Percentiles rank a stretch among this genome's conserved stretches.
Evolutionary conservation across 2,329 filamentous ascomycete species (phyloP).

Genomic region (Claviceps cyperi): DNA sequence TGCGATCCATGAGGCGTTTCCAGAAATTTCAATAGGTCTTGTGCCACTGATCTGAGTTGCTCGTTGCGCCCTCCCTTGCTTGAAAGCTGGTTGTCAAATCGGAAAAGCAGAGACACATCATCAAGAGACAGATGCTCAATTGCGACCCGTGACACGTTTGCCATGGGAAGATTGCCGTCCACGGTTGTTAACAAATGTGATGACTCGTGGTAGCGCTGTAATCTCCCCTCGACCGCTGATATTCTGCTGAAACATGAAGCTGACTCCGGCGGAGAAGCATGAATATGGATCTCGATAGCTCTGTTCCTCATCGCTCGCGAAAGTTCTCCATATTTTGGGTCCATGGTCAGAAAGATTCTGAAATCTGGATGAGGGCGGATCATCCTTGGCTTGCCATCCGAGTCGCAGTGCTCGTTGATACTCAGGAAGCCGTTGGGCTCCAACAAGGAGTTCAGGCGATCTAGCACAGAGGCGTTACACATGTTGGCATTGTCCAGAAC

Average conservation of each 20-base stretch:
- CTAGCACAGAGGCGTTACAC: conserved; percentile 86
- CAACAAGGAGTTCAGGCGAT: conserved; percentile 84
- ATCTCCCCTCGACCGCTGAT: conserved; percentile 31
- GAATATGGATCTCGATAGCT: conserved; percentile 76
- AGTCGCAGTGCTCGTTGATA: conserved; percentile 83
- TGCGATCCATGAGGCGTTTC: conserved; percentile 18
- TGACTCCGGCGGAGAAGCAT: conserved; percentile 24
- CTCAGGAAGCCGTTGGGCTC: conserved; percentile 79
- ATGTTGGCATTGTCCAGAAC: conserved; percentile 95
- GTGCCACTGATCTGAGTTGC: conserved; percentile 8
- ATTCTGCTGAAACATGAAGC: conserved; percentile 25
- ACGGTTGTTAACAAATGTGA: conserved; percentile 19
- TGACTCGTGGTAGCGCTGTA: conserved; percentile 32
- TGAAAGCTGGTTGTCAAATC: conserved; percentile 15
- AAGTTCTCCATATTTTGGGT: conserved; percentile 81
- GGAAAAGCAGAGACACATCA: conserved; percentile 27
- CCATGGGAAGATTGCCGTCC: conserved; percentile 9
- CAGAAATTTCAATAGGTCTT: conserved; percentile 16
- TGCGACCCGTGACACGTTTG: conserved; percentile 19
- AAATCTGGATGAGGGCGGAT: conserved; percentile 77
- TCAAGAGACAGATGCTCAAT: conserved; percentile 33
- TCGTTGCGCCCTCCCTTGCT: conserved; percentile 1
- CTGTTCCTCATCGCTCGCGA: conserved; percentile 95
- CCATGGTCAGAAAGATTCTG: conserved; percentile 84
- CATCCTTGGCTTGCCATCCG: conserved; percentile 65